phyloP scores from a whole-genome alignment of 2,329 filamentous ascomycete genomes.

The Cordyceps cicadae region DNA sequence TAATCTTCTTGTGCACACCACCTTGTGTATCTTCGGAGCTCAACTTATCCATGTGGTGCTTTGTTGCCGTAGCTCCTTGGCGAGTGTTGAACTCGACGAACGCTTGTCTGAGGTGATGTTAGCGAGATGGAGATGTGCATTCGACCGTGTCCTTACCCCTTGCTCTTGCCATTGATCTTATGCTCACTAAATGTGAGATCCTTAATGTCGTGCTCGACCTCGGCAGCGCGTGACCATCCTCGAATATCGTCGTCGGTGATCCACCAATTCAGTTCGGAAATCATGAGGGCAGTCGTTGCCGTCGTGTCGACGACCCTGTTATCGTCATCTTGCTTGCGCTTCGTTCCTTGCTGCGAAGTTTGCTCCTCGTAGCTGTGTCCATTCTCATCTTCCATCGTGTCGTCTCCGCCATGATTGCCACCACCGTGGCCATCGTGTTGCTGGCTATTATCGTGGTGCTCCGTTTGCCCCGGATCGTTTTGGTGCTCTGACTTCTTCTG shows the following conservation, averaged over 20 bases:
- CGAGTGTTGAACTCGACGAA: slow-evolving; percentile 79
- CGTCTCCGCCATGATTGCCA: slow-evolving; percentile 25
- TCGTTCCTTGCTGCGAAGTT: slow-evolving; percentile 41
- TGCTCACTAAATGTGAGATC: slow-evolving; percentile 97
- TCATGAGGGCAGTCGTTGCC: slow-evolving; percentile 64
- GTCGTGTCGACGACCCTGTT: slow-evolving; percentile 46
- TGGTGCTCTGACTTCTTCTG: slow-evolving; percentile 20
- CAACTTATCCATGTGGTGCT: slow-evolving; percentile 67
- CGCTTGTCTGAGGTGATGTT: slow-evolving; percentile 46
- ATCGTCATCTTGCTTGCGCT: slow-evolving; percentile 51
- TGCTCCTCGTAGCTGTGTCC: slow-evolving; percentile 29
- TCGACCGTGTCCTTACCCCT: slow-evolving; percentile 57
- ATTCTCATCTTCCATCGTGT: slow-evolving; percentile 30
- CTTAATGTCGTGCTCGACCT: slow-evolving; percentile 74
- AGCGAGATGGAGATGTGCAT: background rate
- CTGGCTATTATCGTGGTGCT: slow-evolving; percentile 20
- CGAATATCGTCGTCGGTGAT: slow-evolving; percentile 91
- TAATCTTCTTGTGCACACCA: slow-evolving; percentile 59
- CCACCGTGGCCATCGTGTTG: slow-evolving; percentile 34
- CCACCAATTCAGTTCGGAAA: slow-evolving; percentile 95
- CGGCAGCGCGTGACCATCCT: slow-evolving; percentile 72
- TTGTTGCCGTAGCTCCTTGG: slow-evolving; percentile 78
- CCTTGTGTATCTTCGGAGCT: slow-evolving; percentile 41
- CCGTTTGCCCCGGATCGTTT: slow-evolving; percentile 8
- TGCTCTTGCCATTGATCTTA: slow-evolving; percentile 98